Base-by-base conservation (phyloP, 768 basidiomycete genomes). In the Pleurotus sapidus region DNA sequence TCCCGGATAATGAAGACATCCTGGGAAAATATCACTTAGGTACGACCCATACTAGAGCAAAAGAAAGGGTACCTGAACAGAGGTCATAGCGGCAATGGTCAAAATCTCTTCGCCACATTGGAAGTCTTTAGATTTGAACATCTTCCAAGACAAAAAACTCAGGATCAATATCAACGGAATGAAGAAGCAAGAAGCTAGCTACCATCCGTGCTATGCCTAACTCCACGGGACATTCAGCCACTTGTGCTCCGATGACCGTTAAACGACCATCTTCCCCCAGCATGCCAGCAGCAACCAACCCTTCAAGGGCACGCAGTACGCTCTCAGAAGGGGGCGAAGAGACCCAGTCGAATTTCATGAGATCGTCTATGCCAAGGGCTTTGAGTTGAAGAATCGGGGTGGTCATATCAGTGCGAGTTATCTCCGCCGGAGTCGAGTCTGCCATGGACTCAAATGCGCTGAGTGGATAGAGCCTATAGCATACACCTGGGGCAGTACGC, bases 301-400 rank as follows among this genome's bases (percentile, higher is more conserved):
- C 87, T 67, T 98, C 96, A 45, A 98, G 71, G 15, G 94, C 94
- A 39, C 94, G 78, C 45, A 95, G 72, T 34, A 98, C 82, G 63
- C 87, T 89, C 68, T 93, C 91, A 9, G 89, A 86, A 2, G 94
- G 92, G 34, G 97, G 97, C 0, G 87, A 77, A 27, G 89, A 88
- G 30, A 98, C 84, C 90, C 95, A 99, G 67, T 98, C 95, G 67
- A 98, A 96, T 67, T 91, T 91, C 83, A 97, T 89, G 12, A 98
- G 70, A 70, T 99, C 93, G 63, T 98, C 90, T 46, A 99, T 90
- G 7, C 97, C 97, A 27, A 99, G 79, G 0, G 91, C 90, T 71
- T 98, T 98, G 49, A 98, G 81, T 68, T 98, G 95, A 15, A 99
- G 75, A 50, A 99, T 89, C 4, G 93, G 91, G 2, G 92, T 89